Percentiles rank a stretch among this genome's conserved stretches.
phyloP scores from a whole-genome alignment of 306 rosid genomes.

The Parietaria judaica region DNA sequence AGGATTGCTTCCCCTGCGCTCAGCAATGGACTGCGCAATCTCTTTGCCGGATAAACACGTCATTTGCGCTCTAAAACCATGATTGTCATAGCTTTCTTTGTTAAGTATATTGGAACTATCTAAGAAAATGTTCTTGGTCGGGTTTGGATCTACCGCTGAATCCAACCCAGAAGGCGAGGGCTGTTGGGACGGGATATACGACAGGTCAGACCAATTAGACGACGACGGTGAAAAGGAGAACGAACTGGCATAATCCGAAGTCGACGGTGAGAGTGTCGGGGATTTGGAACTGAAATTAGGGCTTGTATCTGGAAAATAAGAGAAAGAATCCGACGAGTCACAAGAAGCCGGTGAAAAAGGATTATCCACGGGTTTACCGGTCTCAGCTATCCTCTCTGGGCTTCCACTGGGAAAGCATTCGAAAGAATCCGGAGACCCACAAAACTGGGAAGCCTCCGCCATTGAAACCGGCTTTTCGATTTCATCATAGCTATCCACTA shows the following conservation, averaged over 20 bases:
- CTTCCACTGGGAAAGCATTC: conserved; percentile 39
- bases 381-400: conserved; percentile 31
- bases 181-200: conserved; percentile 53
- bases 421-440: conserved; percentile 67
- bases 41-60: conserved; percentile 30
- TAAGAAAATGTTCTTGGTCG: conserved; percentile 30
- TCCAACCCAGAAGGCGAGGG: conserved; percentile 75
- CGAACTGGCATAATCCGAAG: conserved; percentile 71
- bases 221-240: conserved; percentile 79
- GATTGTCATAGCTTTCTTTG: conserved; percentile 37
- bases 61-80: conserved; percentile 18
- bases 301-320: conserved; percentile 39
- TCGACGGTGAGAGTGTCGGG: conserved; percentile 68
- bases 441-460: conserved; percentile 31
- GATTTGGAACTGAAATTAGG: conserved; percentile 52
- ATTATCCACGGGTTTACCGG: conserved; percentile 26
- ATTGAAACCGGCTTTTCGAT: conserved; percentile 25
- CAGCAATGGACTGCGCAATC: conserved; percentile 60
- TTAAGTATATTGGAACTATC: conserved; percentile 27
- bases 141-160: conserved; percentile 36
- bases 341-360: conserved; percentile 33
- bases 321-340: conserved; percentile 46
- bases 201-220: conserved; percentile 80
- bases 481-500: conserved; percentile 22
- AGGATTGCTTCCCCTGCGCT: conserved; percentile 83